Percentiles rank a stretch among this genome's conserved stretches.
phyloP scores from a whole-genome alignment of 345 rosid species.

The Syzygium oleosum region DNA sequence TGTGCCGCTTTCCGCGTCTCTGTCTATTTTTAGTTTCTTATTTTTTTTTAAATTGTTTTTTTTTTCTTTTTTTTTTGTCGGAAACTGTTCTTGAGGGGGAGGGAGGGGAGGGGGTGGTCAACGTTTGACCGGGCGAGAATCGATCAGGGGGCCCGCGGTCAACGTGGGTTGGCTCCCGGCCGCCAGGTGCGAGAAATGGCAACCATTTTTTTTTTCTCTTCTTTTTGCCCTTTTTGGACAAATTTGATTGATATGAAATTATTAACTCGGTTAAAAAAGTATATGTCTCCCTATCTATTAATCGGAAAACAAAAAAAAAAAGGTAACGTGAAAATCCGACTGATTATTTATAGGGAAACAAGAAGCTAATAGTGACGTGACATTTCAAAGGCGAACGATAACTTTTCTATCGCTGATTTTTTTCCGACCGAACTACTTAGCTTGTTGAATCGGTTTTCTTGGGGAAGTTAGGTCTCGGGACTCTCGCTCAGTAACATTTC shows the following conservation, averaged over 20 bases:
- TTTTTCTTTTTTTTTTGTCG: background rate
- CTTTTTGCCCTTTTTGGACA: background rate
- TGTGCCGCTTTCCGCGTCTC: background rate
- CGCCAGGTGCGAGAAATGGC: background rate
- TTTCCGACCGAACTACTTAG: accelerated
- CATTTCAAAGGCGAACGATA: no score
- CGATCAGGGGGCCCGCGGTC: background rate
- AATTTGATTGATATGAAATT: background rate
- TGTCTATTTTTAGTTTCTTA: background rate
- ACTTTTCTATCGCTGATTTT: background rate
- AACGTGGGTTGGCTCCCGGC: background rate
- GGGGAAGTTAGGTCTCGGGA: background rate
- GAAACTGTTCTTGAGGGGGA: background rate
- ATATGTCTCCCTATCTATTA: background rate
- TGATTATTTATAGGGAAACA: no score
- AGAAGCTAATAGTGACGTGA: accelerated
- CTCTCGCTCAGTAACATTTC: background rate
- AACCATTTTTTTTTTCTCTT: background rate
- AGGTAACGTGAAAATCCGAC: background rate
- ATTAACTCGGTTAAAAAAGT: background rate
- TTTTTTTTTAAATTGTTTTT: background rate
- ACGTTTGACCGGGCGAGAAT: background rate
- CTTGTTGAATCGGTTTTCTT: accelerated
- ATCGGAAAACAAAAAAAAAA: accelerated
- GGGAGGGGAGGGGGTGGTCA: background rate